Evolutionary conservation across 805 yeast genomes (phyloP), one percentile per base, ranked within the genome.

Genomic region (Maudiozyma turicensis): DNA sequence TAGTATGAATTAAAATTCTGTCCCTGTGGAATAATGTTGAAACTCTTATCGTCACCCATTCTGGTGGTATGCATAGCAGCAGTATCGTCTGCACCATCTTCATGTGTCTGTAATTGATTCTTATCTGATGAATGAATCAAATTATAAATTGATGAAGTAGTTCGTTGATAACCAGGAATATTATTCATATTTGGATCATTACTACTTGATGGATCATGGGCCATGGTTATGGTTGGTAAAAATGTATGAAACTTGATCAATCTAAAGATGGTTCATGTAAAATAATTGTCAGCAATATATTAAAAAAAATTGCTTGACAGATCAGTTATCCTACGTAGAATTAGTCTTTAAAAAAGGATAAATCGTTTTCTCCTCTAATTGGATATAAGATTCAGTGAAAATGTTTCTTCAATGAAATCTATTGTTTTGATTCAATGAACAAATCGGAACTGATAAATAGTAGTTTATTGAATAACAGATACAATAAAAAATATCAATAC

Each of bases 61-160:
- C 13, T 28, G 54, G 40, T n/a, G 13, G 13, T 15, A 38, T 38
- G 14, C 11, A 14, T 20, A 15, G 29, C 15, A 20, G 11, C 40
- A 38, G 6, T 10, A 9, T 38, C 29, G 6, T 20, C 42, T 8
- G 42, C 26, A 15, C 26, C 42, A 8, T 20, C 42, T 39, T 26
- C 42, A 6, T 39, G 14, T n/a, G 38, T 29, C 9, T 34, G 53
- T 20, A 40, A 26, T 31, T 28, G 40, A 46, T 29, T 32, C 28
- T 41, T 43, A 38, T 45, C 42, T 39, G 52, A 39, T 6, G 39
- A 44, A 35, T 54, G 58, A 15, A 54, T 38, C 29, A 54, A 41
- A 37, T 51, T 46, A 38, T 54, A 54, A 8, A 54, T 53, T 4
- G 58, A 52, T 1, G 58, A 54, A 3, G 55, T 47, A 7, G 49